These are phyloP conservation scores for Sphaerosporella brunnea DNA, from an alignment of 495 filamentous ascomycete species.

Conservation along the genomic window DNA sequence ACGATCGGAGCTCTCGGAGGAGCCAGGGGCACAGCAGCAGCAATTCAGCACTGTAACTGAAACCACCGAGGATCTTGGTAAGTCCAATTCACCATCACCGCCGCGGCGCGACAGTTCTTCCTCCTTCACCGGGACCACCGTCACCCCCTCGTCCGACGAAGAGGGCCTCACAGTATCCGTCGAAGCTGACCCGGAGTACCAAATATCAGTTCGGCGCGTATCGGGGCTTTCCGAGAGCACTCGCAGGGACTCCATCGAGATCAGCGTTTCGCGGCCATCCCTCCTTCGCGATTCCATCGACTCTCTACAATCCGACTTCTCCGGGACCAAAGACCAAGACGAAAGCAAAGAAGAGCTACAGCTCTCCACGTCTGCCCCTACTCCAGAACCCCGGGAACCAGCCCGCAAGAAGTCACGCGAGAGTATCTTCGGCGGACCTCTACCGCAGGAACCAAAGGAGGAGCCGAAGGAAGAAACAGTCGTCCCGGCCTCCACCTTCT, in stretches of 20 bases:
- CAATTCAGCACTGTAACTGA: no score
- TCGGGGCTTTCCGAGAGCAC: slow-evolving; percentile 3
- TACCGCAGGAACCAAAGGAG: no score
- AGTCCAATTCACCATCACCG: background rate
- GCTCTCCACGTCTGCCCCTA: background rate
- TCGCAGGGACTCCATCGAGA: slow-evolving; percentile 7
- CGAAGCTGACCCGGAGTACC: slow-evolving; percentile 16
- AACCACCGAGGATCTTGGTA: slow-evolving; percentile 1
- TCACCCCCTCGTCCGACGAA: slow-evolving; percentile 10
- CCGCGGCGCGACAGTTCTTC: background rate
- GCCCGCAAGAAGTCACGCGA: slow-evolving; percentile 6
- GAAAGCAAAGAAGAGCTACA: background rate
- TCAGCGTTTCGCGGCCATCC: slow-evolving; percentile 8
- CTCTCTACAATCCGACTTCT: slow-evolving; percentile 13
- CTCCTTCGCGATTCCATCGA: no score
- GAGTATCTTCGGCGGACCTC: slow-evolving; percentile 17
- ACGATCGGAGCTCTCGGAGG: no score
- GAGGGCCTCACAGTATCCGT: slow-evolving; percentile 4
- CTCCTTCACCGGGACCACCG: background rate
- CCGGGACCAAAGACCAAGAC: slow-evolving; percentile 10
- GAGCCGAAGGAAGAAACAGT: no score
- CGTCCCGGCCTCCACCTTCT: no score
- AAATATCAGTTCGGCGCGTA: slow-evolving; percentile 10
- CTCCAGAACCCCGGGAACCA: background rate
- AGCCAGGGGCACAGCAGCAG: no score